Base-by-base conservation (phyloP, 768 basidiomycete genomes). In the Mycena albidolilacea region DNA sequence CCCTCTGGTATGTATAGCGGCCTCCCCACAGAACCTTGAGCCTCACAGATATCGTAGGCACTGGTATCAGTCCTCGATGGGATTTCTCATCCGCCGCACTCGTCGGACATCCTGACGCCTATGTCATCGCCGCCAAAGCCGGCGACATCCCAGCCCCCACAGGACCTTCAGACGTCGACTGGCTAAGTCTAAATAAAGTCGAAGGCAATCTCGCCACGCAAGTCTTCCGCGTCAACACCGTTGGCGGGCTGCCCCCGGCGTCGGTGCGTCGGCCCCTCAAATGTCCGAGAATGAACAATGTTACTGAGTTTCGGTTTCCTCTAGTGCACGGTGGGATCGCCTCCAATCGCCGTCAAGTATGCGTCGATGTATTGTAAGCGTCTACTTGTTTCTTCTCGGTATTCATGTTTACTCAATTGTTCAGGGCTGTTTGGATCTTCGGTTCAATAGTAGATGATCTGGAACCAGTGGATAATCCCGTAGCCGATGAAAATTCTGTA, bases 221-320 rank as follows among this genome's bases (percentile, higher is more conserved):
- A 68, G 80, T 91, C 3, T 92, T 87, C 80, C 83, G 91, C 54
- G 80, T 87, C 5, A 81, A 89, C 72, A 92, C 90, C 19, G 76
- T 81, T 7, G 87, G 84, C 15, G 91, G 92, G 17, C 87, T 87
- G 58, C 87, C 91, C 50, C 90, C 91, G 41, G 75, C 87, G 30
- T 83, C 87, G 55, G 83, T 82, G 65, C 41, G 43, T 44, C 38
- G 14, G 17, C 39, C 11, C 7, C 12, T 4, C 12, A 41, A 38
- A 38, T 58, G 15, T 9, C 17, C 17, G 6, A 19, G 17, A 11
- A 30, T 30, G 30, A 39, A 19, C 5, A 38, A 6, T 17, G 15
- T 17, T 58, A 7, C 39, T 60, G 4, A 60, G 14, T 4, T n/a
- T 39, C 6, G 37, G 57, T 60, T 21, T 17, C 9, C 21, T 41